A percentile compares a stretch with the other conserved stretches of the same genome.
phyloP scores from a whole-genome alignment of 768 basidiomycete species.

The Xerocomellus amylosporus region DNA sequence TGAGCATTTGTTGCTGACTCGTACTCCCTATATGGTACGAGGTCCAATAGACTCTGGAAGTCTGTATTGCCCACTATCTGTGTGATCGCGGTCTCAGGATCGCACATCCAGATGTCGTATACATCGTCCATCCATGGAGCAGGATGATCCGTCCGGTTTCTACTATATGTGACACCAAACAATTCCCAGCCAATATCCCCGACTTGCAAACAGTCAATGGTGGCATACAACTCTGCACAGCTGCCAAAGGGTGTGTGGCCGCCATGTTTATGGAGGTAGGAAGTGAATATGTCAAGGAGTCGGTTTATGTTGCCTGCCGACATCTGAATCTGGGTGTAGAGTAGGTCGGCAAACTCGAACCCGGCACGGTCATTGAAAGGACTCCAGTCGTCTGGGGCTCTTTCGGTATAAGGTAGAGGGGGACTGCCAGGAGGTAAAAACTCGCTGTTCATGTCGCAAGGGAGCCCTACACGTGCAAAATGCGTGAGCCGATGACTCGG shows the following conservation, averaged over 20 bases:
- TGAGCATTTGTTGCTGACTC: neutral
- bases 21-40: neutral
- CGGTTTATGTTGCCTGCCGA: neutral
- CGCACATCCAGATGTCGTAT: neutral
- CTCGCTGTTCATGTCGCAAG: neutral
- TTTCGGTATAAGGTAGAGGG: neutral
- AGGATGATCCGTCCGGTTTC: neutral
- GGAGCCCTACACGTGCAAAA: neutral
- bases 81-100: neutral
- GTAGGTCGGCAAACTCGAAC: conserved; percentile 3
- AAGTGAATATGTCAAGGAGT: neutral
- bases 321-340: neutral
- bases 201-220: neutral
- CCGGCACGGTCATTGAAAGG: neutral
- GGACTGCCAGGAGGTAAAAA: conserved; percentile 9
- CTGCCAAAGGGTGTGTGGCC: neutral
- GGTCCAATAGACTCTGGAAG: neutral
- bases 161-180: neutral
- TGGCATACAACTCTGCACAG: neutral
- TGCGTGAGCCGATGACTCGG: no score
- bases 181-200: neutral
- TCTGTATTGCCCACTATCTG: neutral
- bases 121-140: neutral
- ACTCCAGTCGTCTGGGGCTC: neutral
- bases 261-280: neutral